Evolutionary conservation across 805 yeast species (phyloP), one percentile per base, ranked within the genome.

Genomic region (Zygosaccharomyces bailii): DNA sequence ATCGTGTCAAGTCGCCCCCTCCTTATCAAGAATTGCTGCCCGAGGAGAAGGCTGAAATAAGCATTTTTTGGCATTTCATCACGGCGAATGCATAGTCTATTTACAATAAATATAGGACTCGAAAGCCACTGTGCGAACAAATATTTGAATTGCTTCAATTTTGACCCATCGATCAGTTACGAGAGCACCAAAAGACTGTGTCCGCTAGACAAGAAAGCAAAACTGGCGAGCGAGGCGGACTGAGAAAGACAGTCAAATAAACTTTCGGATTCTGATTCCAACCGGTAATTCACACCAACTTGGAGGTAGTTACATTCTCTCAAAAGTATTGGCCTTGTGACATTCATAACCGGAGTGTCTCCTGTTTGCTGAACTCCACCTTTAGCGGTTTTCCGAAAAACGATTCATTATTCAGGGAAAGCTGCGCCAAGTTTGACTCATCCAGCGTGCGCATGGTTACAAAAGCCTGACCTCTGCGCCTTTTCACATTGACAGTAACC

Each of bases 401-500:
- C 2, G 47, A 44, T 27, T 71, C 73, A 2, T 69, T 68, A 38
- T 81, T 73, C 9, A 79, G 56, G 4, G 73, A 61, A 30, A 71
- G 67, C 49, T 74, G 39, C 0, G 87, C 86, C 37, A 67, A 39
- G 9, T 72, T 67, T 0, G 89, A 81, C 34, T 74, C 76, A 16
- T 71, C 72, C 1, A 67, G 46, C 18, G 73, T 71, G 25, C 74
- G 69, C 51, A 80, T 71, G 1, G 76, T 66, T 2, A 84, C 61
- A 67, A 82, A 84, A 0, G 88, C 89, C 56, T 82, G 87, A 0
- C 88, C 89, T 44, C 86, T 67, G 51, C 72, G 63, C 45, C 68
- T 72, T 43, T 69, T 69, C 29, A 70, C 60, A 42, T 71, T 68
- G 19, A 74, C 58, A 38, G 70, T 61, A 8, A 85, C 69, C 8